Percentiles rank a stretch among this genome's conserved stretches.
Evolutionary conservation across 805 yeast genomes (phyloP).

Genomic region (Maudiozyma turicensis): DNA sequence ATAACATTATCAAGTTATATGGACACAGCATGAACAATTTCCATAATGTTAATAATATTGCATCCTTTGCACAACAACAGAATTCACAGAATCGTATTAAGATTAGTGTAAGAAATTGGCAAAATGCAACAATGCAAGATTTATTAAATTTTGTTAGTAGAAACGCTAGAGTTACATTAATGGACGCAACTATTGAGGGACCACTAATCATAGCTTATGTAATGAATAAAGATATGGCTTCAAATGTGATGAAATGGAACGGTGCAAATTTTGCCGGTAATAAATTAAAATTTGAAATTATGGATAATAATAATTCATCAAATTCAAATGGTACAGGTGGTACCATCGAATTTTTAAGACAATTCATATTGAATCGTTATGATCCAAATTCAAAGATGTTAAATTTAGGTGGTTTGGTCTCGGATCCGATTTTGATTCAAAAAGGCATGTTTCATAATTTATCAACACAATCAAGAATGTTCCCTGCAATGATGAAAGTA

Average conservation of each 20-base stretch:
- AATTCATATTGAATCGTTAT: constrained; percentile 58
- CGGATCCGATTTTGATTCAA: constrained; percentile 49
- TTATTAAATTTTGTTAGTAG: constrained; percentile 60
- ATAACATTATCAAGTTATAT: no score
- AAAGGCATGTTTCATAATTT: constrained; percentile 58
- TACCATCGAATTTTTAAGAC: constrained; percentile 54
- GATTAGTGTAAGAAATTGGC: constrained; percentile 72
- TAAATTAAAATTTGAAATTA: constrained; percentile 43
- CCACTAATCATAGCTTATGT: constrained; percentile 55
- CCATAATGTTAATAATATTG: constrained; percentile 22
- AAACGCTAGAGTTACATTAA: constrained; percentile 48
- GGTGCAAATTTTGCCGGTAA: constrained; percentile 82
- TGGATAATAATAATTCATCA: constrained; percentile 18
- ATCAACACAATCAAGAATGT: constrained; percentile 66
- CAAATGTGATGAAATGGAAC: constrained; percentile 46
- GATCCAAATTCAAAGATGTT: constrained; percentile 54
- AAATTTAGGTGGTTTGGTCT: constrained; percentile 54
- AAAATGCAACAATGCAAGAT: constrained; percentile 63
- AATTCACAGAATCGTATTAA: constrained; percentile 31
- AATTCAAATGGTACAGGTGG: constrained; percentile 18
- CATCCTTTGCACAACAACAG: constrained; percentile 20
- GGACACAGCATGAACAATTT: constrained; percentile 1
- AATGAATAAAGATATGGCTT: constrained; percentile 44
- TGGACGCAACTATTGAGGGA: constrained; percentile 45
- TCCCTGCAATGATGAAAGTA: constrained; percentile 79